A percentile compares a stretch with the other conserved stretches of the same genome.
Conservation (phyloP, 106 monocot species). For the Xerophyta viscosa region DNA sequence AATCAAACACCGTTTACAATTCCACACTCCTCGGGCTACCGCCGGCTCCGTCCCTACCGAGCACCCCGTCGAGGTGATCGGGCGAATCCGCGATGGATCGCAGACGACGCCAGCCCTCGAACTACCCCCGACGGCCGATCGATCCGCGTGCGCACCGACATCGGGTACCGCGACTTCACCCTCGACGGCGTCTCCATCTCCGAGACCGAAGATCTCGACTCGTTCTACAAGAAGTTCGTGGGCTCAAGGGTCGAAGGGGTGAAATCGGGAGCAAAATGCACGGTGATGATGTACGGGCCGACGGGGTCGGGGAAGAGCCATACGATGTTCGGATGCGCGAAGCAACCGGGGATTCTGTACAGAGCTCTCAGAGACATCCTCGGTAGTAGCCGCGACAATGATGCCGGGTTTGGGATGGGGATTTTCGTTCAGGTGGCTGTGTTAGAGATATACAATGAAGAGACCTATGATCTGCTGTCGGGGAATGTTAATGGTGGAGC, state of each 20-base stretch:
- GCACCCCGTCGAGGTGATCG: conserved; percentile 95
- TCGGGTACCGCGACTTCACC: conserved; percentile 80
- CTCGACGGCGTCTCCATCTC: conserved; percentile 86
- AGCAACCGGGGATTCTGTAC: conserved; percentile 86
- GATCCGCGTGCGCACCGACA: conserved; percentile 60
- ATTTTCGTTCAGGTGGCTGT: conserved; percentile 79
- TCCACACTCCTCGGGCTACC: conserved; percentile 30
- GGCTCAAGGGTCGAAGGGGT: conserved; percentile 64
- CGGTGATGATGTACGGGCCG: conserved; percentile 97
- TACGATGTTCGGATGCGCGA: conserved; percentile 84
- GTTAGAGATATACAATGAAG: conserved; percentile 95
- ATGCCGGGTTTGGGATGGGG: conserved; percentile 38
- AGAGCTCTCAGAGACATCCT: conserved; percentile 77
- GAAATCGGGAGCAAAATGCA: conserved; percentile 71
- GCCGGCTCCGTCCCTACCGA: conserved; percentile 45
- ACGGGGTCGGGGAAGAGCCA: conserved; percentile 98
- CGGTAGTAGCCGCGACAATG: conserved; percentile 17
- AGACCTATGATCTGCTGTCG: conserved; percentile 88
- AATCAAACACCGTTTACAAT: conserved; percentile 68
- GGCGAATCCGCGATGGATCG: conserved; percentile 39
- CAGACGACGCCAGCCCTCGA: conserved; percentile 24
- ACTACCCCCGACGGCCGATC: conserved; percentile 36
- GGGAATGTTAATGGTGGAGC: conserved; percentile 19
- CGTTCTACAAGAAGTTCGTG: conserved; percentile 73
- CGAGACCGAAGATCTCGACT: conserved; percentile 59